A percentile compares a stretch with the other conserved stretches of the same genome.
These are phyloP conservation scores for Coemansia sp. DNA, from an alignment of 192 early-diverging fungal species.

Conservation along the genomic window DNA sequence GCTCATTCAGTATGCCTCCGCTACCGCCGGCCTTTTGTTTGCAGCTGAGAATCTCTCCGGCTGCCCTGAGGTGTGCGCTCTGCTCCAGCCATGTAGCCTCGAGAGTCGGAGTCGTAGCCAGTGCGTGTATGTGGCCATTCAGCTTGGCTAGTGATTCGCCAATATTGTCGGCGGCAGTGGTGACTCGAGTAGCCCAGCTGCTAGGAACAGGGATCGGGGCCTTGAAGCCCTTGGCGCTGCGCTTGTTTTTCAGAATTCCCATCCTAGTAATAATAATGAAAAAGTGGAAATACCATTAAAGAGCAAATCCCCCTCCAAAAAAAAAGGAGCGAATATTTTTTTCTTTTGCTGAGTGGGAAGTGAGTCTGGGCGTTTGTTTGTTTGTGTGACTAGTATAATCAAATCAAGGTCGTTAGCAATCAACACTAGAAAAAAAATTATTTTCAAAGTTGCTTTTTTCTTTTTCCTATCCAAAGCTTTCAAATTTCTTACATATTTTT, in stretches of 20 bases:
- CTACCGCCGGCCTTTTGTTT: background rate
- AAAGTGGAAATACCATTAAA: background rate
- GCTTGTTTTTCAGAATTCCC: conserved; percentile 47
- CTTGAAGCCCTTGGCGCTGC: conserved; percentile 30
- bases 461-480: background rate
- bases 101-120: background rate
- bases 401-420: background rate
- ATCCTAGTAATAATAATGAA: conserved; percentile 13
- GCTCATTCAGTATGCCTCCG: background rate
- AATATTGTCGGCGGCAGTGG: background rate
- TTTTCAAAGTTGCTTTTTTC: background rate
- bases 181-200: conserved; percentile 20
- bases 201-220: conserved; percentile 45
- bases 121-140: conserved; percentile 10
- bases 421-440: background rate
- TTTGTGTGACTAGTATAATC: background rate
- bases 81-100: conserved; percentile 45
- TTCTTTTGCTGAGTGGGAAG: background rate
- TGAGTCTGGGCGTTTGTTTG: background rate
- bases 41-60: conserved; percentile 5
- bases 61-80: conserved; percentile 32
- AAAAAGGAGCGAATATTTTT: background rate
- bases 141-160: background rate
- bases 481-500: background rate
- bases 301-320: background rate